Conservation (phyloP, 331 rosid species). For the Ulmus americana region DNA sequence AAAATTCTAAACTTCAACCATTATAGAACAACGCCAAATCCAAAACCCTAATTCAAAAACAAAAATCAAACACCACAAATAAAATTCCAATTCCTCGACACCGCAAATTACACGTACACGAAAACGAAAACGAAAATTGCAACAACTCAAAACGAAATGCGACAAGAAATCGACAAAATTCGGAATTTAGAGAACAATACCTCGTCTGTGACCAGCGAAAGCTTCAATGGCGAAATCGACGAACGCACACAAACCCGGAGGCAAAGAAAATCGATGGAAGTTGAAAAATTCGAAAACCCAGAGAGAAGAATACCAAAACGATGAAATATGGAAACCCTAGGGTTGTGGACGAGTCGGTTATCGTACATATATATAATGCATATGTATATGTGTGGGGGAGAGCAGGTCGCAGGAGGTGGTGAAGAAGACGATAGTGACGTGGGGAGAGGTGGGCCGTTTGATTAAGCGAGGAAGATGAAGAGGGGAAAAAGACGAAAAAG, state of each 20-base stretch:
- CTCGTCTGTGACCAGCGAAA: slow-evolving; percentile 28
- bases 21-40: slow-evolving; percentile 37
- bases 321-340: slow-evolving; percentile 55
- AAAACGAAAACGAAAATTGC: slow-evolving; percentile 3
- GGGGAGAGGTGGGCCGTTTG: slow-evolving; percentile 55
- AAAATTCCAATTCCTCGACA: slow-evolving; percentile 13
- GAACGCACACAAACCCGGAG: slow-evolving; percentile 8
- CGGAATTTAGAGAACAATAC: slow-evolving; percentile 29
- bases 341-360: slow-evolving; percentile 23
- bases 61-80: slow-evolving; percentile 5
- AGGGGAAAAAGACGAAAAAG: slow-evolving; percentile 59
- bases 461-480: slow-evolving; percentile 33
- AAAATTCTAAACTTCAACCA: slow-evolving; percentile 23
- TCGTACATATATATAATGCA: slow-evolving; percentile 6
- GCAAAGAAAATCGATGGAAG: slow-evolving; percentile 4
- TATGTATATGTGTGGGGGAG: slow-evolving; percentile 31
- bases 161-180: background rate
- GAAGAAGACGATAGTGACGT: slow-evolving; percentile 92
- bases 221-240: slow-evolving; percentile 21
- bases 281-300: background rate
- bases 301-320: background rate
- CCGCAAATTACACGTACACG: background rate
- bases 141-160: background rate
- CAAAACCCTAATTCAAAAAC: slow-evolving; percentile 46
- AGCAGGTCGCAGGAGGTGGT: slow-evolving; percentile 42